Evolutionary conservation across 2,329 filamentous ascomycete genomes (phyloP).

Genomic region (Nemania sp.): DNA sequence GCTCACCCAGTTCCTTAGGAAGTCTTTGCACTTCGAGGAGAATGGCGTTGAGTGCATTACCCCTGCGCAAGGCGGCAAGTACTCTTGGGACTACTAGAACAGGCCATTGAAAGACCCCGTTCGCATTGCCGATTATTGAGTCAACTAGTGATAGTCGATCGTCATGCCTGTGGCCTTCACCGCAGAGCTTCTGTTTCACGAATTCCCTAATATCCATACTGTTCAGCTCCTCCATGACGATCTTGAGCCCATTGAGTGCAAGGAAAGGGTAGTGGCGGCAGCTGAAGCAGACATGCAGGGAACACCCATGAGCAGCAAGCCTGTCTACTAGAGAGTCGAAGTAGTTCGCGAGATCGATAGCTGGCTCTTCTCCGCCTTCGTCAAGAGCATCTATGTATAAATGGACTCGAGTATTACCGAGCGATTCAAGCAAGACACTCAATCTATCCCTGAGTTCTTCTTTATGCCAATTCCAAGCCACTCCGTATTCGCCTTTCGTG

Average conservation of each 20-base stretch:
- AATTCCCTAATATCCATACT: neutral
- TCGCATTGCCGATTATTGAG: neutral
- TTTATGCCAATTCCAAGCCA: neutral
- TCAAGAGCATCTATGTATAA: constrained; percentile 1
- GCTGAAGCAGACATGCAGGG: neutral
- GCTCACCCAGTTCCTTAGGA: neutral
- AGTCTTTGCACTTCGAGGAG: neutral
- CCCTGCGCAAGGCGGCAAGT: neutral
- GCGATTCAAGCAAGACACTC: neutral
- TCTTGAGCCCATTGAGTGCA: neutral
- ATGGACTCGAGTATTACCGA: neutral
- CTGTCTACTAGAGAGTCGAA: neutral
- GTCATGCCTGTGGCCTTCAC: neutral
- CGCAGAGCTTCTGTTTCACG: neutral
- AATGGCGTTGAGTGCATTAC: neutral
- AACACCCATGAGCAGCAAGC: neutral
- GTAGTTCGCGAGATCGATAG: neutral
- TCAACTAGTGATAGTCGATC: neutral
- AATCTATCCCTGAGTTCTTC: constrained; percentile 3
- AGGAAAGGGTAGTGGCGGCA: neutral
- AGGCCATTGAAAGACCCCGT: neutral
- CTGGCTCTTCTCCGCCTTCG: neutral
- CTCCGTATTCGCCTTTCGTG: neutral
- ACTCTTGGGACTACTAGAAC: neutral
- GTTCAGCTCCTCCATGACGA: neutral